These are phyloP conservation scores for Candida michaelii DNA, from an alignment of 805 yeast species.

Conservation along the genomic window DNA sequence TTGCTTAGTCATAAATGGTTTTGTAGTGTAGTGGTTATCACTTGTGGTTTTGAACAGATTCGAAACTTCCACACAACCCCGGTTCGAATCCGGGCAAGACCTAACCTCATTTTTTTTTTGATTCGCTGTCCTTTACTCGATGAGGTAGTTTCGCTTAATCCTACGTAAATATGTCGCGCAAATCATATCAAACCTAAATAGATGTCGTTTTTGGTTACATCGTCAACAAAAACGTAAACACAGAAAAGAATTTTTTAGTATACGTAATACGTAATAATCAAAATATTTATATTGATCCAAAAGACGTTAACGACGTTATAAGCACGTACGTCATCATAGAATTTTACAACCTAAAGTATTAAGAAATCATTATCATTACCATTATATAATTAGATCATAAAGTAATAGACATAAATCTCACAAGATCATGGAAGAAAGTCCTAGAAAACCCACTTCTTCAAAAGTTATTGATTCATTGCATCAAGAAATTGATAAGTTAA, in stretches of 20 bases:
- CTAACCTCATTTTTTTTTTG: constrained; percentile 20
- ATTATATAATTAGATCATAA: too few species aligned
- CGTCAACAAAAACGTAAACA: constrained; percentile 7
- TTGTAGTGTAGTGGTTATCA: constrained; percentile 74
- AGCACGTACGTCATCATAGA: too few species aligned
- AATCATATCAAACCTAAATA: neutral
- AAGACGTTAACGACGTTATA: neutral
- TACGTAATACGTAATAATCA: neutral
- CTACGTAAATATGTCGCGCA: neutral
- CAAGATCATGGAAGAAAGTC: constrained; percentile 23
- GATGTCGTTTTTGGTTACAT: neutral
- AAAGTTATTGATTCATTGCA: constrained; percentile 56
- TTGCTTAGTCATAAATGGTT: constrained; percentile 14
- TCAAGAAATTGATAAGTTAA: constrained; percentile 41
- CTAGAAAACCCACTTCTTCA: constrained; percentile 23
- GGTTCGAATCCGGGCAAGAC: constrained; percentile 82
- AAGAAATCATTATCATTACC: neutral
- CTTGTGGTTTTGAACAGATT: constrained; percentile 82
- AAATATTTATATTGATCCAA: neutral
- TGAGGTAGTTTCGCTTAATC: too few species aligned
- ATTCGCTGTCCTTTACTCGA: too few species aligned
- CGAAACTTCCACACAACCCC: constrained; percentile 58
- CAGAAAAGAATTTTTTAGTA: constrained; percentile 3
- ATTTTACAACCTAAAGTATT: too few species aligned
- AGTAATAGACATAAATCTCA: too few species aligned